Evolutionary conservation across 257 asterid genomes (phyloP), one percentile per base, ranked within the genome.

Genomic region (Eucommia ulmoides): DNA sequence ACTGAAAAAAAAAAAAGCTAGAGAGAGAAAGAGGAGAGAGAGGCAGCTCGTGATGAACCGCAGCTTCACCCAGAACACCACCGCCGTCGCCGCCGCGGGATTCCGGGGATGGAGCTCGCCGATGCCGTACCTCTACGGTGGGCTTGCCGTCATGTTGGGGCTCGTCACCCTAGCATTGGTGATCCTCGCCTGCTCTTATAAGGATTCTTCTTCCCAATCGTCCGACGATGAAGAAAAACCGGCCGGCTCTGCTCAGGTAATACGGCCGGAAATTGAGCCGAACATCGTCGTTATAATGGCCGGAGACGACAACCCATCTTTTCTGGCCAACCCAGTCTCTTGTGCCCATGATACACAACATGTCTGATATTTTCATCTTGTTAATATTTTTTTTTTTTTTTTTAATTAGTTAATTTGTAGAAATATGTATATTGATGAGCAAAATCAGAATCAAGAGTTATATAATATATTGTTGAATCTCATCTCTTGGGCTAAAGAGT

Each of bases 201-300:
- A 38, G 46, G 59, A 35, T 52, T 23, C 69, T 3, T 23, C 64
- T 2, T 22, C 20, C 4, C 52, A 49, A 17, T 26, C 62, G 4
- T 23, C 59, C 0, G 23, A 52, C 2, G 24, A 3, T 41, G 59
- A 58, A 50, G 53, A 70, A 9, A 65, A 54, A 19, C 21, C 68
- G 51, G 44, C 38, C 23, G 69, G 49, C 21, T 4, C 19, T 6
- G 20, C 38, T 8, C 50, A 38, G 49, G 53, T 23, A 8, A 19
- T 63, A 26, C 53, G 24, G 42, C 74, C 56, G 16, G 78, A 69
- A 33, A 70, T 62, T 75, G 84, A 77, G 68, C 69, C 76, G 1
- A 56, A 49, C 53, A 55, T 72, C 10, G 83, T 70, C 19, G 84
- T 77, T 5, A 77, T 73, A 53, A 77, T 77, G 84, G 80, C 84